These are phyloP conservation scores for Hysterangium stoloniferum DNA, from an alignment of 768 basidiomycete species.

Conservation along the genomic window DNA sequence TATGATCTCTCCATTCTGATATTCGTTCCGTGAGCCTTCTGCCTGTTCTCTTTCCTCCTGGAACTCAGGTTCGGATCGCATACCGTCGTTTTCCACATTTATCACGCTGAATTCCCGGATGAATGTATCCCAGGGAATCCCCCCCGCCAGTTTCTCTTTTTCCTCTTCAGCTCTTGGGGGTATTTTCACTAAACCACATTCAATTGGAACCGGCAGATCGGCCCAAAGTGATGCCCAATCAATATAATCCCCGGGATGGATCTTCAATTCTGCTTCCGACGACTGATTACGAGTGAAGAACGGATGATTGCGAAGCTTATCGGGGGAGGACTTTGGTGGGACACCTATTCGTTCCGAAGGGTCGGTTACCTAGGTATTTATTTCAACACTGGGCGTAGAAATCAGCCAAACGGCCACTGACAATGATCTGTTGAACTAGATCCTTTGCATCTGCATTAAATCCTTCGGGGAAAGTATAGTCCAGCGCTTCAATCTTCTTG, in stretches of 20 bases:
- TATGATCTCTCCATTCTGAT: not conserved
- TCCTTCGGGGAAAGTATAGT: constrained; percentile 35
- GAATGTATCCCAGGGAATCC: constrained; percentile 8
- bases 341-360: constrained; percentile 14
- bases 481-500: constrained; percentile 36
- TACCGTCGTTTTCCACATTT: not conserved
- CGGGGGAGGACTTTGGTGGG: constrained; percentile 4
- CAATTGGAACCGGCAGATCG: constrained; percentile 14
- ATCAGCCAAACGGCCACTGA: constrained; percentile 17
- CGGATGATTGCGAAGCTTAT: constrained; percentile 13
- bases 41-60: no score
- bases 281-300: constrained; percentile 14
- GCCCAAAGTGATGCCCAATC: constrained; percentile 19
- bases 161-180: constrained; percentile 1
- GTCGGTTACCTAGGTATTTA: constrained; percentile 11
- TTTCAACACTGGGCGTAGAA: not conserved
- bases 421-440: constrained; percentile 32
- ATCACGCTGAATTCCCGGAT: constrained; percentile 2
- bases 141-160: not conserved
- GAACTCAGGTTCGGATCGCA: not conserved
- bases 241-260: constrained; percentile 4
- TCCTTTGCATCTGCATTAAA: constrained; percentile 34
- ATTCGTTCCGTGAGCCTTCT: not conserved
- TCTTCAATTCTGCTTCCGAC: not conserved
- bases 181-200: constrained; percentile 13